Conservation (phyloP, 805 yeast species). For the Nakazawaea laoshanensis region DNA sequence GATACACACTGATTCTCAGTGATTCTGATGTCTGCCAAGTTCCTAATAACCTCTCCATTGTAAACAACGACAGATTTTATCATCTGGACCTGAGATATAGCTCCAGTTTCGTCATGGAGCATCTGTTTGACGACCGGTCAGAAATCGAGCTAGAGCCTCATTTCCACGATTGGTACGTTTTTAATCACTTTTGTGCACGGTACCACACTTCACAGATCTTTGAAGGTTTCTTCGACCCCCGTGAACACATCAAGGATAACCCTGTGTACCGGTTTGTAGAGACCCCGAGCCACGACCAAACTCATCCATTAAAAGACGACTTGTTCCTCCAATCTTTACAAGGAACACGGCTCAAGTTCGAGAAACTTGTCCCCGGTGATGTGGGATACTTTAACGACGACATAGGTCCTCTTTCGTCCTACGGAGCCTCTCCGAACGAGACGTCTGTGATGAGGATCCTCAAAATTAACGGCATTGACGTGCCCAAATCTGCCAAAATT, state of each 20-base stretch:
- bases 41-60: too few relatives aligned
- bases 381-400: constrained; percentile 24
- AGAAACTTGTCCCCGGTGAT: constrained; percentile 29
- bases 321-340: too few relatives aligned
- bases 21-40: background rate
- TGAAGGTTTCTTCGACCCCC: constrained; percentile 19
- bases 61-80: too few relatives aligned
- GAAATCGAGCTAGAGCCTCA: too few relatives aligned
- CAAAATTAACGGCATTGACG: constrained; percentile 18
- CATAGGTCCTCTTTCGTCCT: too few relatives aligned
- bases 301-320: too few relatives aligned
- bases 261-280: constrained; percentile 5
- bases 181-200: constrained; percentile 1
- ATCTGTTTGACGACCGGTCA: too few relatives aligned
- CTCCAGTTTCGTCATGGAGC: constrained; percentile 1
- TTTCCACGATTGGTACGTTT: too few relatives aligned
- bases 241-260: constrained; percentile 8
- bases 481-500: constrained; percentile 13
- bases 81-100: constrained; percentile 5
- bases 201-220: constrained; percentile 18
- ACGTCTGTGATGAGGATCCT: constrained; percentile 14
- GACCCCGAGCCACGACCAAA: constrained; percentile 3
- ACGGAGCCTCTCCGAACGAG: too few relatives aligned
- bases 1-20: too few relatives aligned
- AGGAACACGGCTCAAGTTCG: constrained; percentile 38